A percentile compares a stretch with the other conserved stretches of the same genome.
phyloP scores from a whole-genome alignment of 345 rosid genomes.

The Cardiospermum halicacabum region DNA sequence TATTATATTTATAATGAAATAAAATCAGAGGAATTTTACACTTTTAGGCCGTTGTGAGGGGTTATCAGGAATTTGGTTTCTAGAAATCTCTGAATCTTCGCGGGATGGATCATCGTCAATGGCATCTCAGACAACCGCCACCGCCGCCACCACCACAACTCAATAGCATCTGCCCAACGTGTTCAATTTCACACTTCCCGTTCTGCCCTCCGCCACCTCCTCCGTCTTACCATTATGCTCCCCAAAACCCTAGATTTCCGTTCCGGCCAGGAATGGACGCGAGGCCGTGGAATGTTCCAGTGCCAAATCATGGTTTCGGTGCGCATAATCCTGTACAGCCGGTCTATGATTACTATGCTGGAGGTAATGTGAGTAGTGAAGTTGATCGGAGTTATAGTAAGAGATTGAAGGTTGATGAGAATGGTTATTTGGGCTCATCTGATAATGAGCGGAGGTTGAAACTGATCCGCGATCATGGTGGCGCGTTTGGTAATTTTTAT shows the following conservation, averaged over 20 bases:
- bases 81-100: not conserved
- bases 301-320: conserved; percentile 23
- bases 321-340: conserved; percentile 8
- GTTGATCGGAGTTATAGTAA: conserved; percentile 50
- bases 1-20: no score
- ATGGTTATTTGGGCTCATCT: conserved; percentile 14
- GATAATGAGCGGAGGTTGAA: conserved; percentile 76
- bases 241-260: conserved; percentile 43
- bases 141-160: conserved; percentile 24
- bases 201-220: conserved; percentile 59
- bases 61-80: no score
- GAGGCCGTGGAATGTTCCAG: conserved; percentile 33
- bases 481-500: conserved; percentile 16
- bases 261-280: conserved; percentile 42
- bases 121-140: conserved; percentile 48
- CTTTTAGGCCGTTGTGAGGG: not conserved
- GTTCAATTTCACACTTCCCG: conserved; percentile 66
- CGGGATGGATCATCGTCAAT: conserved; percentile 34
- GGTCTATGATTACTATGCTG: conserved; percentile 21
- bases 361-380: conserved; percentile 25
- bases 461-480: conserved; percentile 82
- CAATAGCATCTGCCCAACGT: conserved; percentile 49
- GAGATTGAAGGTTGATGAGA: conserved; percentile 57
- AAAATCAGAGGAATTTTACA: not conserved
- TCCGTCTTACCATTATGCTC: conserved; percentile 12